Base-by-base conservation (phyloP, 306 rosid genomes). In the Cicer cuneatum region DNA sequence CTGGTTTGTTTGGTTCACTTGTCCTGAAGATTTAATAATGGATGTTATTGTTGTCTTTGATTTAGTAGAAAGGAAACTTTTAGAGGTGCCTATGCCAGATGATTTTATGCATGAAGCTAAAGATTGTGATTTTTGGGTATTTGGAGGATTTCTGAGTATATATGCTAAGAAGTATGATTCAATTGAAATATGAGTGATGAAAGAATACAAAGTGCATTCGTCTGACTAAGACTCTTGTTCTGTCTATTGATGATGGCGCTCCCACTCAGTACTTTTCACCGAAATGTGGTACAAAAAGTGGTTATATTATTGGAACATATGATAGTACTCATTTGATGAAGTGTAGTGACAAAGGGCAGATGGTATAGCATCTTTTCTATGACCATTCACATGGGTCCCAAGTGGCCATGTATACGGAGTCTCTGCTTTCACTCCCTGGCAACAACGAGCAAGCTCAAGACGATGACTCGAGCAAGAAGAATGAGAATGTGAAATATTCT, bases 181-280 rank as follows among this genome's bases (percentile, higher is more conserved):
- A 8, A 9, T 19, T 10, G 75, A 66, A 0, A 58, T 77, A 72
- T 77, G 85, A 72, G 43, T 66, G 6, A 72, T 77, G 85, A 8
- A 66, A 42, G 72, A 82, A 48, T 72, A 82, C 29, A 35, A n/a
- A 39, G 66, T 59, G 72, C 41, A 19, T 15, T 66, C 80, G 2
- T 82, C 80, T 52, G 83, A 73, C 24, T 7, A 72, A 37, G 53
- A 60, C 53, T 10, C 29, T 58, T 35, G 77, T 42, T 40, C 29
- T 77, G 19, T 6, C 48, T 45, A 0, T 41, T 18, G 64, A 13
- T 42, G 12, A 6, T 19, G 21, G 21, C 39, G 18, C 54, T 58
- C 39, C 59, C 0, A 3, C 5, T 48, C 0, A 10, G 11, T 18
- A 1, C 12, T 77, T 77, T n/a, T 7, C 1, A 1, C 69, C 67